phyloP scores from a whole-genome alignment of 305 asterid genomes.

The Ajuga reptans region DNA sequence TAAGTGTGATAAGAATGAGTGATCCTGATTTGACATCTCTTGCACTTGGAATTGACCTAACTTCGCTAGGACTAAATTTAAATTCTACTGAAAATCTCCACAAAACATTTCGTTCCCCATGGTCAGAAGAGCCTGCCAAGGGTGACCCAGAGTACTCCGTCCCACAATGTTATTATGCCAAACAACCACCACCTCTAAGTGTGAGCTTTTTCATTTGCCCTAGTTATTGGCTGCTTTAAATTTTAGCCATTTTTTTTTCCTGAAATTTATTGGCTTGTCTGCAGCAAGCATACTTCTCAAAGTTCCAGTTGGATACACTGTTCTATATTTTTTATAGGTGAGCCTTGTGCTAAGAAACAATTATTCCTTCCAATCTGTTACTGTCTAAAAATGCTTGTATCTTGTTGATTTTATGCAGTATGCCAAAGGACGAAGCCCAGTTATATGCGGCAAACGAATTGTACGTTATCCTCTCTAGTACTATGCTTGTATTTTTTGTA shows the following conservation, averaged over 20 bases:
- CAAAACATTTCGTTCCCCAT: conserved; percentile 81
- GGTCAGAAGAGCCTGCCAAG: conserved; percentile 90
- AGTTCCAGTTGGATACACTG: conserved; percentile 76
- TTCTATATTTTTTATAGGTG: conserved; percentile 79
- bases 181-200: conserved; percentile 70
- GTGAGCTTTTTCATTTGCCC: conserved; percentile 38
- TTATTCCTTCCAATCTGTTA: conserved; percentile 17
- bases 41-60: conserved; percentile 88
- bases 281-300: conserved; percentile 84
- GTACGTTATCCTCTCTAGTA: conserved; percentile 40
- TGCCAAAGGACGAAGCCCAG: conserved; percentile 94
- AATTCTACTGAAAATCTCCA: conserved; percentile 82
- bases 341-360: conserved; percentile 12
- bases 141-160: conserved; percentile 80
- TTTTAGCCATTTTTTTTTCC: conserved; percentile 19
- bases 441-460: conserved; percentile 82
- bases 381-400: conserved; percentile 6
- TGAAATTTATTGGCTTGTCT: conserved; percentile 35
- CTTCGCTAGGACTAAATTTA: conserved; percentile 89
- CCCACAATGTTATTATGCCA: conserved; percentile 81
- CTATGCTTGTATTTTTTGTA: neutral
- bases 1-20: conserved; percentile 77
- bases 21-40: conserved; percentile 84
- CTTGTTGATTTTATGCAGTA: conserved; percentile 51
- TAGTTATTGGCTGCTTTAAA: conserved; percentile 17